Evolutionary conservation across 495 filamentous ascomycete genomes (phyloP), one percentile per base, ranked within the genome.

Genomic region (Hamigera avellanea): DNA sequence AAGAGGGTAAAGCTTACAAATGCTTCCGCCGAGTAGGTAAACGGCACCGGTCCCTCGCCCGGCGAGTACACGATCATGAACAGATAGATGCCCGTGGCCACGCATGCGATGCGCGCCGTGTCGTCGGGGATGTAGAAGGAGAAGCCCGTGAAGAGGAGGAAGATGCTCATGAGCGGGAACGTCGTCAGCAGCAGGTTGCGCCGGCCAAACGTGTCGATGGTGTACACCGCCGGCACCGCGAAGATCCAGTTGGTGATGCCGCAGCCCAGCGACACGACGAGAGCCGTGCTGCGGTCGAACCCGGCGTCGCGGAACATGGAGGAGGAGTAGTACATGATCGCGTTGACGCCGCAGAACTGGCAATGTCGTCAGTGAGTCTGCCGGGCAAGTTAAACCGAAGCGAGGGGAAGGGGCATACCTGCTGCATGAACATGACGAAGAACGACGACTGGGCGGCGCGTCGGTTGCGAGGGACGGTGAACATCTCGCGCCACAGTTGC

Each of bases 351-450:
- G 48, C 68, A 79, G 43, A 64, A 64, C 57, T 67, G 33, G n/a
- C n/a, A n/a, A n/a, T n/a, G n/a, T n/a, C n/a, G n/a, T n/a, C n/a
- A n/a, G n/a, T n/a, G n/a, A n/a, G n/a, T 17, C 25, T 31, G 2
- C 9, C 21, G 9, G 4, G 4, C 21, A 9, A 4, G 4, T 23
- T 23, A 9, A 23, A 5, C 21, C n/a, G 9, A 5, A 5, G 21
- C 21, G 9, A 5, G 21, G 21, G 21, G 21, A n/a, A n/a, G 21
- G 19, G 13, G 43, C 56, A 43, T 49, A 84, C 78, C 57, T 88
- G 86, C 49, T 91, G 86, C 74, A 85, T 77, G 42, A 86, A 87
- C 83, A 88, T 87, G 36, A 89, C 78, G 42, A 86, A 78, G 46
- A 78, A 68, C 1, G 76, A 80, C 2, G 80, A 80, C 26, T 81